Evolutionary conservation across 495 filamentous ascomycete species (phyloP), one percentile per base, ranked within the genome.

Genomic region (Penicillium fimorum): DNA sequence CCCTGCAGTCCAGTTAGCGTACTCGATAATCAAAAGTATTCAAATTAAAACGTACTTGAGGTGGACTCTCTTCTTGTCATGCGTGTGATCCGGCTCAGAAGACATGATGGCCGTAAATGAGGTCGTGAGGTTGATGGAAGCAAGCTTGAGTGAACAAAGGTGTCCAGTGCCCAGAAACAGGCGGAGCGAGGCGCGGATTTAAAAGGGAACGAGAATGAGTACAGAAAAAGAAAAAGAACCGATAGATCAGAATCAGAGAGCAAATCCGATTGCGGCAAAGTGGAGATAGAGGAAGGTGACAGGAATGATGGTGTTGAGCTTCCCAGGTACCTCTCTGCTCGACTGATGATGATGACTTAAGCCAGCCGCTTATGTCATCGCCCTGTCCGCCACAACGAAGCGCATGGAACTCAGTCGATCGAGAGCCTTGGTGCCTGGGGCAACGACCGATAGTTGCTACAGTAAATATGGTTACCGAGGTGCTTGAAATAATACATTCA

Each of bases 31-130:
- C 49, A 52, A 48, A 18, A 24, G 47, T 11, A 18, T 18, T 13
- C 18, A 32, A 51, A 37, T 30, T 22, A 33, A 46, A 46, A 70
- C 90, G 69, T 87, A 96, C 91, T 87, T 83, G 67, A 97, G 77
- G 78, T 97, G 89, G 71, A 89, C 86, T 86, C 96, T 95, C 79
- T 88, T 86, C 86, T 96, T 96, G 49, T 79, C 66, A 47, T 78
- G 71, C 41, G 73, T 74, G 68, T 92, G 87, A 62, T 95, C 90
- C 50, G 84, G 87, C 67, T 92, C 85, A 47, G 79, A 46, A 59
- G 69, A 72, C 67, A 69, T 59, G 17, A 50, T 65, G 57, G 56
- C 57, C n/a, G 55, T 61, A 65, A 60, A 60, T 64, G 55, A 61
- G 55, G 59, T 63, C 52, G 57, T 61, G 63, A 56, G 57, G 53